Percentiles rank a stretch among this genome's conserved stretches.
Evolutionary conservation across 169 alveolate genomes (phyloP).

Genomic region (Ophryocystis elektroscirrha): DNA sequence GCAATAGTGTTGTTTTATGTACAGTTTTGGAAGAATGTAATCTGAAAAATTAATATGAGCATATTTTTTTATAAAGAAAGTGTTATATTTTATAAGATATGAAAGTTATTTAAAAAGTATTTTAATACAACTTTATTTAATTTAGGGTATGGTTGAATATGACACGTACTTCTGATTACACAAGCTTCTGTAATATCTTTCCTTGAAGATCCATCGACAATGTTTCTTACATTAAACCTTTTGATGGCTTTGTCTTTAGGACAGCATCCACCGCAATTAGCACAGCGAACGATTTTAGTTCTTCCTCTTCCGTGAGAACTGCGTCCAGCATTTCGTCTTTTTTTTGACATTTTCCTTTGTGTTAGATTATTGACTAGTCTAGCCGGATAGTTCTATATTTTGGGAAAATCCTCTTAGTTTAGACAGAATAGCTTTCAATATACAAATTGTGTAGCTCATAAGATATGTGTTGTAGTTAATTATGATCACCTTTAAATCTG

Average conservation of each 20-base stretch:
- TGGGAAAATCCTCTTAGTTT: too few relatives aligned
- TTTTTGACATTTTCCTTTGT: slow-evolving; percentile 90
- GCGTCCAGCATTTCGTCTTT: slow-evolving; percentile 98
- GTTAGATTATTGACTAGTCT: too few relatives aligned
- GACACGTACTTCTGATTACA: background rate
- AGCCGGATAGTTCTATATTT: too few relatives aligned
- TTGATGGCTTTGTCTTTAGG: slow-evolving; percentile 97
- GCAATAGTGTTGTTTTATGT: slow-evolving; percentile 94
- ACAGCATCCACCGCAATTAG: slow-evolving; percentile 91
- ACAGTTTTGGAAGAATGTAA: slow-evolving; percentile 80
- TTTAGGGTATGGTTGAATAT: background rate
- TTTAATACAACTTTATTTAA: background rate
- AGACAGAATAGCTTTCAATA: too few relatives aligned
- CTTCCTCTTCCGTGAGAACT: slow-evolving; percentile 96
- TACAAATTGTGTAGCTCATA: too few relatives aligned
- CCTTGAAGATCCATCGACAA: slow-evolving; percentile 92
- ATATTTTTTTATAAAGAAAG: background rate
- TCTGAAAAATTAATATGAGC: slow-evolving; percentile 15
- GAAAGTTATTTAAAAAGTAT: slow-evolving; percentile 6
- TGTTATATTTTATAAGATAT: background rate
- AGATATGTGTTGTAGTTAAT: too few relatives aligned
- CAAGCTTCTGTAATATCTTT: slow-evolving; percentile 88
- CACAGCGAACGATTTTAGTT: slow-evolving; percentile 80
- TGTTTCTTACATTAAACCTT: slow-evolving; percentile 87
- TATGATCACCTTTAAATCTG: too few relatives aligned